Evolutionary conservation across 2,329 filamentous ascomycete species (phyloP).

Genomic region (Exophiala sp.): DNA sequence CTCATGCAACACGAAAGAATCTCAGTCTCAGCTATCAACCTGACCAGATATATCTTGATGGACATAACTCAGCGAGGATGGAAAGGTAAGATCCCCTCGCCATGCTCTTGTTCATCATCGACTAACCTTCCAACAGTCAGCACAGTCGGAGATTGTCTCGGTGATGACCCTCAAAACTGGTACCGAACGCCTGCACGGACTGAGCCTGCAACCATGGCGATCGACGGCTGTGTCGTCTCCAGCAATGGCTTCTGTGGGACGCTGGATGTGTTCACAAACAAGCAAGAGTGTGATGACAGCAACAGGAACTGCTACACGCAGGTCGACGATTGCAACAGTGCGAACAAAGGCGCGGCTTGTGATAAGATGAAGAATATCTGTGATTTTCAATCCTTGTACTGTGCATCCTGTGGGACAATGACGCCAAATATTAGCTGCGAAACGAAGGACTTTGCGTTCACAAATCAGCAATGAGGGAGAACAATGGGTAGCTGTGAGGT

Average conservation of each 20-base stretch:
- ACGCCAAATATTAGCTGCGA: conserved; percentile 3
- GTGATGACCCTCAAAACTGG: conserved; percentile 38
- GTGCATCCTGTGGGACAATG: conserved; percentile 3
- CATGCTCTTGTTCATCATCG: conserved; percentile 16
- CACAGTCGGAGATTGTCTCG: conserved; percentile 44
- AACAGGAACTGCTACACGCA: conserved; percentile 5
- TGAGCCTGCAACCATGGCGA: conserved; percentile 5
- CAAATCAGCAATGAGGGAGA: not conserved
- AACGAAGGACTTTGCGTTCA: conserved; percentile 2
- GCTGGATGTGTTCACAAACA: conserved; percentile 6
- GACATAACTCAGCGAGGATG: conserved; percentile 8
- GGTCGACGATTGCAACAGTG: conserved; percentile 1
- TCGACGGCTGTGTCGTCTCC: conserved; percentile 12
- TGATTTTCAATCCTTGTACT: conserved; percentile 7
- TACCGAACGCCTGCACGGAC: conserved; percentile 33
- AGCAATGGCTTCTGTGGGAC: conserved; percentile 4
- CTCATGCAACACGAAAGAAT: conserved; percentile 24
- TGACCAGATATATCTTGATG: conserved; percentile 18
- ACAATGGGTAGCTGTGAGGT: too few species aligned
- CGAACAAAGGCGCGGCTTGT: not conserved
- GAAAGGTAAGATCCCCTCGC: conserved; percentile 10
- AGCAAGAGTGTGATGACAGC: conserved; percentile 12
- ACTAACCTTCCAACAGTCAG: conserved; percentile 37
- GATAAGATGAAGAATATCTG: conserved; percentile 10
- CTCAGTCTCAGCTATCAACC: conserved; percentile 15